Evolutionary conservation across 768 basidiomycete genomes (phyloP).

Genomic region (Amanita pallidorosea): DNA sequence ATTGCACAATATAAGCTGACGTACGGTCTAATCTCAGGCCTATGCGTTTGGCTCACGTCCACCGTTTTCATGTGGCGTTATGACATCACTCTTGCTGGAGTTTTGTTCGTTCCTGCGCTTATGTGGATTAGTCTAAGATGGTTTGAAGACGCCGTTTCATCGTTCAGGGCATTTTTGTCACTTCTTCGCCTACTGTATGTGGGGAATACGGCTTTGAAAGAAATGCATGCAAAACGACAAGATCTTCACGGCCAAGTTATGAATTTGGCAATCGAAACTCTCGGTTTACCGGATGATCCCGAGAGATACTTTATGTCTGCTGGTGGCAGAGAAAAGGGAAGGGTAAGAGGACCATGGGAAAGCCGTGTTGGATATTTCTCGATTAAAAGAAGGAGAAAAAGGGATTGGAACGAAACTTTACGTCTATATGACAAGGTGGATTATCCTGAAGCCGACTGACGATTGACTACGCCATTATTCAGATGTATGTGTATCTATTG

Average conservation of each 20-base stretch:
- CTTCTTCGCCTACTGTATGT: slow-evolving; percentile 53
- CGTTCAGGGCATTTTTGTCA: slow-evolving; percentile 63
- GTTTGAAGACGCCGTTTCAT: slow-evolving; percentile 76
- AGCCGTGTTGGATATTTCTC: slow-evolving; percentile 71
- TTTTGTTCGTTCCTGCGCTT: slow-evolving; percentile 50
- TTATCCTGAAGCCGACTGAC: slow-evolving; percentile 50
- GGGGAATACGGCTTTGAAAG: slow-evolving; percentile 43
- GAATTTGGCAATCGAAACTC: slow-evolving; percentile 43
- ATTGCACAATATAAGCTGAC: slow-evolving; percentile 85
- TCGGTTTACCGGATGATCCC: slow-evolving; percentile 60
- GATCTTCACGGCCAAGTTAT: slow-evolving; percentile 57
- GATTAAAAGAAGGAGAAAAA: slow-evolving; percentile 63
- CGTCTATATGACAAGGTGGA: slow-evolving; percentile 76
- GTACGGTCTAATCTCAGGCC: slow-evolving; percentile 67
- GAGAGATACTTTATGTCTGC: slow-evolving; percentile 50
- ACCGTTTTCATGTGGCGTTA: slow-evolving; percentile 51
- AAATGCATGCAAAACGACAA: slow-evolving; percentile 40
- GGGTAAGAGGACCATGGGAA: slow-evolving; percentile 59
- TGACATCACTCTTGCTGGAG: slow-evolving; percentile 42
- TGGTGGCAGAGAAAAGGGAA: slow-evolving; percentile 63
- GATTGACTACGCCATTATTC: background rate
- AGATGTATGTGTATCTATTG: too few species aligned
- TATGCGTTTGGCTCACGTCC: slow-evolving; percentile 51
- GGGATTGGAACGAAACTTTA: slow-evolving; percentile 86
- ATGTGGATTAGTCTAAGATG: slow-evolving; percentile 92